A percentile compares a stretch with the other conserved stretches of the same genome.
Evolutionary conservation across 2,329 filamentous ascomycete genomes (phyloP).

Genomic region (Blastomyces parvus): DNA sequence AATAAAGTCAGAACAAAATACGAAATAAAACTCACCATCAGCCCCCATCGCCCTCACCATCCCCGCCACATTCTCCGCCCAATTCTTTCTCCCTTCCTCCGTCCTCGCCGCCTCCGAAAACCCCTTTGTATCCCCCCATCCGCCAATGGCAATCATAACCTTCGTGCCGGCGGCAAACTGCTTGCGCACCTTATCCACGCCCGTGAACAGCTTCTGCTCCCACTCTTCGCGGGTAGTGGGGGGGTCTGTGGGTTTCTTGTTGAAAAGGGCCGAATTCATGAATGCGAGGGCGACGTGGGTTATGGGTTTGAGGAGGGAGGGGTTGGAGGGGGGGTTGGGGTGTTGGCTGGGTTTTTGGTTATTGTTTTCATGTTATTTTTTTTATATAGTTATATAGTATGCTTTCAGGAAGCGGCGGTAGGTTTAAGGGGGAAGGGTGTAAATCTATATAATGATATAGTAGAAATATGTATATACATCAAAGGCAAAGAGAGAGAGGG

Average conservation of each 20-base stretch:
- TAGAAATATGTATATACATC: no score
- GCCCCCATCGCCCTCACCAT: conserved; percentile 53
- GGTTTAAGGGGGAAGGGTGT: no score
- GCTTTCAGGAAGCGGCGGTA: not conserved
- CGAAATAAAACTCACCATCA: conserved; percentile 44
- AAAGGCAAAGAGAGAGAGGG: not conserved
- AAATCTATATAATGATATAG: no score
- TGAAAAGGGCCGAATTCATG: conserved; percentile 47
- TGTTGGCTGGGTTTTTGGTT: conserved; percentile 21
- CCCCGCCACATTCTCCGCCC: conserved; percentile 50
- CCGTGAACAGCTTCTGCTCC: conserved; percentile 46
- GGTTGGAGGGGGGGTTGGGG: not conserved
- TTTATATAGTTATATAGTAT: not conserved
- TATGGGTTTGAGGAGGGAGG: conserved; percentile 25
- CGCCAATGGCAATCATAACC: conserved; percentile 58
- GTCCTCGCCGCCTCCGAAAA: conserved; percentile 47
- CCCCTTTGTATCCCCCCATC: conserved; percentile 57
- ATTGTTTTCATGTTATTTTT: not conserved
- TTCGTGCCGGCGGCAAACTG: conserved; percentile 45
- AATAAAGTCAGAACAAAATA: no score
- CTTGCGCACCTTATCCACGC: conserved; percentile 39
- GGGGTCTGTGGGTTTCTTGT: conserved; percentile 27
- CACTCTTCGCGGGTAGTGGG: conserved; percentile 16
- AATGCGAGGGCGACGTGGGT: conserved; percentile 53
- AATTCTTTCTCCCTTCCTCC: conserved; percentile 42